phyloP scores from a whole-genome alignment of 2,329 filamentous ascomycete species.

The Aspergillus jensenii region DNA sequence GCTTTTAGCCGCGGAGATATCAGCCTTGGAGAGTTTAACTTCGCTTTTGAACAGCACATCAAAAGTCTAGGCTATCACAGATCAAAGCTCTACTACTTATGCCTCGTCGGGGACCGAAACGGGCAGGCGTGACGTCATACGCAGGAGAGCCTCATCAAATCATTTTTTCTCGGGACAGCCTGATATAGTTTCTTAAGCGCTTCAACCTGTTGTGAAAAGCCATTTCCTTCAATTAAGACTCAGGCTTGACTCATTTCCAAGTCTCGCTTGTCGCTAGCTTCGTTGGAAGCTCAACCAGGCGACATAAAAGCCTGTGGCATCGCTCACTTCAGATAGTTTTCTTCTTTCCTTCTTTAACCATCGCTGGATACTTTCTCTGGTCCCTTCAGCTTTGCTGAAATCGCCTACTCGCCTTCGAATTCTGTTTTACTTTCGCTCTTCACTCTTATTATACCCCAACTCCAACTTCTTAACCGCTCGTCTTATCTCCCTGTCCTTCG shows the following conservation, averaged over 20 bases:
- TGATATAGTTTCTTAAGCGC: background rate
- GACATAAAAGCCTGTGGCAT: background rate
- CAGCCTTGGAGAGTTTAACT: background rate
- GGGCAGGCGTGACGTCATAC: background rate
- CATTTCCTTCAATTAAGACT: background rate
- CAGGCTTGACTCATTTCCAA: background rate
- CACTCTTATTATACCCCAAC: background rate
- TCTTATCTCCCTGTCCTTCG: background rate
- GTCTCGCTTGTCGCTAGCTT: slow-evolving; percentile 1
- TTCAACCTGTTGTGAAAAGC: background rate
- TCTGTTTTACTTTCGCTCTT: background rate
- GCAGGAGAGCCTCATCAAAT: background rate
- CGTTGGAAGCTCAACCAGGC: background rate
- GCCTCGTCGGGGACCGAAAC: background rate
- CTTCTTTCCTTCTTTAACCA: background rate
- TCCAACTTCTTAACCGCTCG: background rate
- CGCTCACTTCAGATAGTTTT: background rate
- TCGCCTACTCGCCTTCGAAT: background rate
- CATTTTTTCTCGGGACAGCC: background rate
- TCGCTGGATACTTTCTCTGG: background rate
- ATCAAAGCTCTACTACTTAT: background rate
- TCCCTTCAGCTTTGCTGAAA: background rate
- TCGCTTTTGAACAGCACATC: background rate
- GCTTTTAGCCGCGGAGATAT: background rate
- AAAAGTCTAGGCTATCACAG: background rate